Evolutionary conservation across 78 protist species (phyloP).

Genomic region (Dictyostelium firmibasis): DNA sequence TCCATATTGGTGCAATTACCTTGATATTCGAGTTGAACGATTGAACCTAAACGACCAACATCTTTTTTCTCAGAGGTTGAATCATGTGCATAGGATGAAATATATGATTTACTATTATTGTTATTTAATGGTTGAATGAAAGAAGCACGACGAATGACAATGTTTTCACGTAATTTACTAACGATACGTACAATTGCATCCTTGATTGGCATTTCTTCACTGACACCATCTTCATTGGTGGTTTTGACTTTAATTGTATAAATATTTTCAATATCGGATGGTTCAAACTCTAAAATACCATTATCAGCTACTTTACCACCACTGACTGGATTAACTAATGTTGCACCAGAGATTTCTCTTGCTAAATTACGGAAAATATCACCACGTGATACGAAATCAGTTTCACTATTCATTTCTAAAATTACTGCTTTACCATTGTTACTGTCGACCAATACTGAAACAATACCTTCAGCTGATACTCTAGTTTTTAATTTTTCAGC

Average conservation of each 20-base stretch:
- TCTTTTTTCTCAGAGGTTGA: background rate
- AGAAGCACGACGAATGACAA: slow-evolving; percentile 22
- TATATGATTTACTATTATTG: background rate
- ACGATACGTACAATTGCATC: slow-evolving; percentile 6
- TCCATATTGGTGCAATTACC: background rate
- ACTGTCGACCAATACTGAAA: slow-evolving; percentile 24
- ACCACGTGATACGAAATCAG: slow-evolving; percentile 71
- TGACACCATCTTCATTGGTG: background rate
- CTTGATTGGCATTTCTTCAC: background rate
- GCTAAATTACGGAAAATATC: slow-evolving; percentile 39
- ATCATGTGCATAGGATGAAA: slow-evolving; percentile 65
- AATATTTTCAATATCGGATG: background rate
- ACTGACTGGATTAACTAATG: background rate
- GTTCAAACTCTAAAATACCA: background rate
- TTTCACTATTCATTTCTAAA: slow-evolving; percentile 69
- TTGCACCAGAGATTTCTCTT: background rate
- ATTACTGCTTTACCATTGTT: slow-evolving; percentile 1
- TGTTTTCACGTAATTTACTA: slow-evolving; percentile 56
- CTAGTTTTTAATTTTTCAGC: slow-evolving; percentile 39
- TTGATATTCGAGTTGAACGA: slow-evolving; percentile 31
- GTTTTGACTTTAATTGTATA: background rate
- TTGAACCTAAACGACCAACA: slow-evolving; percentile 53
- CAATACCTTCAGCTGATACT: slow-evolving; percentile 35
- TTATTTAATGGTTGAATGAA: background rate
- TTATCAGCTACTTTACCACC: background rate